Evolutionary conservation across 2,329 filamentous ascomycete genomes (phyloP).

Genomic region (Neofusicoccum cordaticola): DNA sequence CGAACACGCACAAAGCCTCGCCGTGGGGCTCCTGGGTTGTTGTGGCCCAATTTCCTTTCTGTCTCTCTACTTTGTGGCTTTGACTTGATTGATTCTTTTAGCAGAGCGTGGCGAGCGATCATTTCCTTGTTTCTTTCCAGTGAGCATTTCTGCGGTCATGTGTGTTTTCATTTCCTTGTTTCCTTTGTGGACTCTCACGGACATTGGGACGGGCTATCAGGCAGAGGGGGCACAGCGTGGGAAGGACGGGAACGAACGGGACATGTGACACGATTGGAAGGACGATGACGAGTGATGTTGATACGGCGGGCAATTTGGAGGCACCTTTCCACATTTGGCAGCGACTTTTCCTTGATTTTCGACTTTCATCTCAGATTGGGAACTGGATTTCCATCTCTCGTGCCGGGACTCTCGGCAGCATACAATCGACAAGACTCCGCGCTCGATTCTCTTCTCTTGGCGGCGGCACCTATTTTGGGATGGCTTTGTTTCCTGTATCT

Average conservation of each 20-base stretch:
- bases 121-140: constrained; percentile 23
- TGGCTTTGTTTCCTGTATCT: constrained; percentile 9
- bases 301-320: constrained; percentile 13
- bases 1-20: constrained; percentile 1
- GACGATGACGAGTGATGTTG: constrained; percentile 18
- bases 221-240: constrained; percentile 7
- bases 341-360: constrained; percentile 35
- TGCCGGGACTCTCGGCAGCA: not conserved
- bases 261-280: constrained; percentile 18
- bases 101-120: constrained; percentile 37
- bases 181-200: constrained; percentile 9
- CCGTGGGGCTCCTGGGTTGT: not conserved
- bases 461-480: constrained; percentile 4
- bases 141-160: constrained; percentile 19
- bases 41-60: constrained; percentile 26
- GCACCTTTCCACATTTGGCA: constrained; percentile 24
- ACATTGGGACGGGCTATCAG: constrained; percentile 1
- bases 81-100: constrained; percentile 24
- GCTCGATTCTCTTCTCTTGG: constrained; percentile 5
- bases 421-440: constrained; percentile 1
- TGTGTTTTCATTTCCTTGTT: constrained; percentile 21
- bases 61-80: constrained; percentile 21
- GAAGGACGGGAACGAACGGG: constrained; percentile 7
- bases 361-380: constrained; percentile 24
- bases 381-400: constrained; percentile 6